phyloP scores from a whole-genome alignment of 2,329 filamentous ascomycete species.

The Hypoxylon sp. region DNA sequence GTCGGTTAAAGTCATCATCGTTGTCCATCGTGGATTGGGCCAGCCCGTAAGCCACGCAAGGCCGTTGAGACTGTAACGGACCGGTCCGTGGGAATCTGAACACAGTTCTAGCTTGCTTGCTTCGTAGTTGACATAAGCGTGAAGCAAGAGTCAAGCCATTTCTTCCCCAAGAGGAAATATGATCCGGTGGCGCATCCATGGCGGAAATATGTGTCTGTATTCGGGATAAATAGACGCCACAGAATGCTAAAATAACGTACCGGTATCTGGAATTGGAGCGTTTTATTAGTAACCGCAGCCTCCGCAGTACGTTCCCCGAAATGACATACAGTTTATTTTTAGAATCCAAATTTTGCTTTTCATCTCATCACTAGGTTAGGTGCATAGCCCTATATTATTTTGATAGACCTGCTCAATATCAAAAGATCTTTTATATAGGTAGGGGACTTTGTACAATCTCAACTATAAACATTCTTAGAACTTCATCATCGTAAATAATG shows the following conservation, averaged over 20 bases:
- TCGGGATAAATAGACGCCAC: constrained; percentile 13
- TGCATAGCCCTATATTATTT: too few species aligned
- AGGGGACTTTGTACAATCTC: constrained; percentile 1
- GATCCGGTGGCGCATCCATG: constrained; percentile 14
- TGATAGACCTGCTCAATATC: too few species aligned
- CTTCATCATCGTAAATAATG: too few species aligned
- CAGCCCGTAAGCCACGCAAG: constrained; percentile 11
- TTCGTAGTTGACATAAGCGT: constrained; percentile 30
- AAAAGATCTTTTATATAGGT: too few species aligned
- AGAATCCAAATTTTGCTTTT: too few species aligned
- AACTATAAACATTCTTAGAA: neutral
- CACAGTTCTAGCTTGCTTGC: constrained; percentile 4
- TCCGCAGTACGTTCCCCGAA: neutral
- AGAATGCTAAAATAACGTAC: constrained; percentile 9
- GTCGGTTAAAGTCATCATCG: constrained; percentile 32
- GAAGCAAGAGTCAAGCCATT: constrained; percentile 5
- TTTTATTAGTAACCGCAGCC: too few species aligned
- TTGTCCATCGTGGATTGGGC: constrained; percentile 27
- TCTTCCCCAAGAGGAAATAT: constrained; percentile 23
- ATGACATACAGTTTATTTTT: constrained; percentile 12
- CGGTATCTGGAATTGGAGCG: too few species aligned
- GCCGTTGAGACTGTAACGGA: constrained; percentile 20
- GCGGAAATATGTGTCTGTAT: constrained; percentile 15
- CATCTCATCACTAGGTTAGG: too few species aligned
- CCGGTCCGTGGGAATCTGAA: constrained; percentile 22